These are phyloP conservation scores for Telfairia occidentalis DNA, from an alignment of 331 rosid genomes.

Conservation along the genomic window DNA sequence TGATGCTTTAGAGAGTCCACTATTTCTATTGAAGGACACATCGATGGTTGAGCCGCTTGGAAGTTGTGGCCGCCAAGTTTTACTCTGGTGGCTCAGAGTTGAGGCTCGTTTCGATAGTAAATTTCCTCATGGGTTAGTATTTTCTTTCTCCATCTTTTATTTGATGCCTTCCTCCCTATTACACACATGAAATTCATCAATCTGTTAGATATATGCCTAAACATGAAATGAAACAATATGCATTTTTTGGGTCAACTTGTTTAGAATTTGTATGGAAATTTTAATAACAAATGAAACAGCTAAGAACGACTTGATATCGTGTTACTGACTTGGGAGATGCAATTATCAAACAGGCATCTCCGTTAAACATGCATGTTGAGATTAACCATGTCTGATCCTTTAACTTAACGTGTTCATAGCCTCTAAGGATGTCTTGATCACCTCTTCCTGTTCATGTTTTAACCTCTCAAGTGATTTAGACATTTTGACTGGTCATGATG, in stretches of 20 bases:
- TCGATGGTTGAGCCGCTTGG: conserved; percentile 92
- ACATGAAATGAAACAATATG: neutral
- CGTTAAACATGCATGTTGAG: neutral
- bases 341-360: neutral
- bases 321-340: neutral
- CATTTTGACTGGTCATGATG: neutral
- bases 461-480: neutral
- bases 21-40: conserved; percentile 61
- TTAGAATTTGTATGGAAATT: neutral
- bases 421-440: neutral
- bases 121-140: conserved; percentile 74
- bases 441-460: neutral
- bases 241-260: neutral
- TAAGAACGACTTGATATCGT: neutral
- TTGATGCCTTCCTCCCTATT: neutral
- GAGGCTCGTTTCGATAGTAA: conserved; percentile 98
- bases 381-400: neutral
- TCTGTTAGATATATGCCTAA: neutral
- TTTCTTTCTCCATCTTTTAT: conserved; percentile 5
- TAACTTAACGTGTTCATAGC: neutral
- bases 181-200: neutral
- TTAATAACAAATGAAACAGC: neutral
- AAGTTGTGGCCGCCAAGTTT: conserved; percentile 81
- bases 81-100: conserved; percentile 96
- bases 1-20: conserved; percentile 58